Base-by-base conservation (phyloP, 768 basidiomycete genomes). In the Lentinula aciculospora region DNA sequence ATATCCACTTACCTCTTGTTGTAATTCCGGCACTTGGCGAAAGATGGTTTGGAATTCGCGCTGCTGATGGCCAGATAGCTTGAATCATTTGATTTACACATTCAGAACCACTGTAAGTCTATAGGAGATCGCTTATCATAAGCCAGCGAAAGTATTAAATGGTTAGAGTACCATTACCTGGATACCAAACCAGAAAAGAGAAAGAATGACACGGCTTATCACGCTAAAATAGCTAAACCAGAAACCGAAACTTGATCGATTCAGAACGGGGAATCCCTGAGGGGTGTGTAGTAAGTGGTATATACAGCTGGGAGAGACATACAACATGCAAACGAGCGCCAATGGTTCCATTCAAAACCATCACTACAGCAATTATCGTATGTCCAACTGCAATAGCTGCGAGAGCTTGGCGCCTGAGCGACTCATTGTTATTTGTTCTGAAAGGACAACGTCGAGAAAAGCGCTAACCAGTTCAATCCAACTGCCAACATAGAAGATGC, bases 161-260 rank as follows among this genome's bases (percentile, higher is more conserved):
- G 5, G 8, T 8, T 17, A 3, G 40, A 57, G 34, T 45, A 60
- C n/a, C 62, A 65, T 62, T 48, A 83, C 85, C 76, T 87, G 87
- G 17, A 89, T 79, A 5, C 83, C 84, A 59, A 89, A 89, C 89
- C 92, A 94, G 68, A 92, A 89, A 79, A 92, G 81, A 36, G 88
- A 77, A 23, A 94, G 79, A 19, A 91, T 72, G 44, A 85, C 80
- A 21, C 91, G 82, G 62, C 88, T 90, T 58, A 93, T 67, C 46
- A 94, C 88, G 58, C 82, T 84, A 69, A 93, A 93, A 71, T 92
- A 94, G 66, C 89, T 89, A 64, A 94, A 81, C 84, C 88, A 94
- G 73, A 92, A 94, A 1, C 93, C 92, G 63, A 94, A 90, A 0
- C 88, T 92, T 1, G 92, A 91, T 15, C 92, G 78, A 63, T 87